phyloP scores from a whole-genome alignment of 2,329 filamentous ascomycete genomes.

The Stromatinia cepivora region DNA sequence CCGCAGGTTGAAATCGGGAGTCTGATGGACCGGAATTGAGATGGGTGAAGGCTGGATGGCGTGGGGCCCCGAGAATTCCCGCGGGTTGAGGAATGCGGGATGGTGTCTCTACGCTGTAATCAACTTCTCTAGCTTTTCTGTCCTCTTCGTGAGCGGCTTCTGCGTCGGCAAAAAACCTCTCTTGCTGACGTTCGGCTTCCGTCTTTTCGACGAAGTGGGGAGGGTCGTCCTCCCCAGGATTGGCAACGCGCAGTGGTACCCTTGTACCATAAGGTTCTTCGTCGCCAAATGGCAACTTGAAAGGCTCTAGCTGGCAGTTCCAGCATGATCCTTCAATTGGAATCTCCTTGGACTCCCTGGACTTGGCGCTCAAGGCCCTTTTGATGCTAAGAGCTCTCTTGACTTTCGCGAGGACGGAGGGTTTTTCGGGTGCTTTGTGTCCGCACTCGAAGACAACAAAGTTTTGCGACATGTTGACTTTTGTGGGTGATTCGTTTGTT shows the following conservation, averaged over 20 bases:
- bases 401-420: neutral
- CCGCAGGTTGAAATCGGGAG: too few relatives aligned
- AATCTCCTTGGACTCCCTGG: neutral
- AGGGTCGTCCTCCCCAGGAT: too few relatives aligned
- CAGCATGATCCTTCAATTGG: neutral
- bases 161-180: neutral
- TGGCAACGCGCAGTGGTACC: too few relatives aligned
- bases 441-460: neutral
- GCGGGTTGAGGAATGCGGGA: neutral
- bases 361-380: neutral
- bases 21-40: too few relatives aligned
- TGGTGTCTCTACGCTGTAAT: too few relatives aligned
- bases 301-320: neutral
- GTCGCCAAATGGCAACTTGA: too few relatives aligned
- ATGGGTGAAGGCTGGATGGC: too few relatives aligned
- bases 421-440: neutral
- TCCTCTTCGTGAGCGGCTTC: too few relatives aligned
- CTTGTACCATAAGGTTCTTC: too few relatives aligned
- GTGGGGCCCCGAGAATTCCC: too few relatives aligned
- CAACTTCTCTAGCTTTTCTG: neutral
- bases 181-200: neutral
- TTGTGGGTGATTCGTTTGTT: neutral
- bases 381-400: neutral
- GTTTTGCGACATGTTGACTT: neutral
- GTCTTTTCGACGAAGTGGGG: neutral